Base-by-base conservation (phyloP, 2,329 filamentous ascomycete genomes). In the Zymoseptoria brevis region DNA sequence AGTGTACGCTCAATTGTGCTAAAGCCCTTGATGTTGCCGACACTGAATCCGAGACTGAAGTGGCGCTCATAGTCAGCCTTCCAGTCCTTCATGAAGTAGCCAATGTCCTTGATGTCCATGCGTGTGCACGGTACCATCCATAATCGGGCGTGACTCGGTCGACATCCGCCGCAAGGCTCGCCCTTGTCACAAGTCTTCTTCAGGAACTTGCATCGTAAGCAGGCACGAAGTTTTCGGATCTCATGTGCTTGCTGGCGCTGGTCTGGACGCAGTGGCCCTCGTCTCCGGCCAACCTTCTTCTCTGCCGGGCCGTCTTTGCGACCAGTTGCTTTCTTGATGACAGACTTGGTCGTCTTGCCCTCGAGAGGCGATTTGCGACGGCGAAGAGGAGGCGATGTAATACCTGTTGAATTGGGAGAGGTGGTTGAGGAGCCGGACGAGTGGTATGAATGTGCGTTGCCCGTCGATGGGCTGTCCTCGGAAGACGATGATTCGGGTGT, bases 161-260 rank as follows among this genome's bases (percentile, higher is more conserved):
- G 89, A 79, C 93, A 97, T 53, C 93, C 93, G 69, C 87, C 89
- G 76, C 93, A 97, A 59, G 93, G 93, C 78, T 96, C 92, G 64
- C 93, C 93, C 80, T 95, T 96, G 76, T 97, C 93, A 73, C 93
- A 97, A 54, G 93, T 96, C 83, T 97, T 97, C 83, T 97, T 97
- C 74, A 97, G 81, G 80, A 96, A 97, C 79, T 96, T 96, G 84
- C 93, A 97, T 66, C 93, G 87, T 68, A 97, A 80, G 75, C 93
- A 97, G 53, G 93, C 93, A 71, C 93, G 84, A 68, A 96, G 80
- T 77, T 97, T 97, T 74, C 93, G 86, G 73, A 97, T 97, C 76
- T 97, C 93, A 70, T 92, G 94, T 24, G 93, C 93, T 76, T 96
- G 93, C 77, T 96, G 95, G 67, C 93, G 85, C 79, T 96, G 93